Conservation (phyloP, 2,329 filamentous ascomycete species). For the Sporothrix protearum region DNA sequence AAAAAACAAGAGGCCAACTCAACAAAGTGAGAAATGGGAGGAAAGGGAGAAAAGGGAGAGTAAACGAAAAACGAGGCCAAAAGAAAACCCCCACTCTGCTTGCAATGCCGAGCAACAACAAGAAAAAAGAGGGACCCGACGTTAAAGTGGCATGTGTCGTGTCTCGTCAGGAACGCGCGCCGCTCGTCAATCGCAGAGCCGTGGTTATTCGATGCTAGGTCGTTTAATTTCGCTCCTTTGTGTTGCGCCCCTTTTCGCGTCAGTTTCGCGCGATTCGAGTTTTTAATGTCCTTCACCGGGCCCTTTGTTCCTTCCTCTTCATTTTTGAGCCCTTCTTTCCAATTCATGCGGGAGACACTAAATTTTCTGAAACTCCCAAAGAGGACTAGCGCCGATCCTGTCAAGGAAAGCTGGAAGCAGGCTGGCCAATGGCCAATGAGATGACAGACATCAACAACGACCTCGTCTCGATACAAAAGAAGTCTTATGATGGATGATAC, state of each 20-base stretch:
- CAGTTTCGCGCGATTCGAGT: conserved; percentile 10
- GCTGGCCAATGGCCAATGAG: neutral
- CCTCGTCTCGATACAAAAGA: neutral
- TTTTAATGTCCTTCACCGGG: neutral
- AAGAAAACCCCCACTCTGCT: neutral
- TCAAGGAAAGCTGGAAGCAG: neutral
- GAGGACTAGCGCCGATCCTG: neutral
- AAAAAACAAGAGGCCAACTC: neutral
- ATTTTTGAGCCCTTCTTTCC: conserved; percentile 9
- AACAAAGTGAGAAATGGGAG: neutral
- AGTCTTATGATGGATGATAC: neutral
- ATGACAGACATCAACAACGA: no score
- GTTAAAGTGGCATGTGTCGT: conserved; percentile 11
- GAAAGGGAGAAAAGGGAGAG: neutral
- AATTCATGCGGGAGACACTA: conserved; percentile 18
- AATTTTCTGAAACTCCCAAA: conserved; percentile 15
- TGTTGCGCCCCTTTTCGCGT: conserved; percentile 18
- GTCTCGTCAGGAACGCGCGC: conserved; percentile 4
- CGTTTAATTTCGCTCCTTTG: conserved; percentile 7
- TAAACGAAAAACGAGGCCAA: neutral
- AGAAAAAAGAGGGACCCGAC: neutral
- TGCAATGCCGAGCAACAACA: neutral
- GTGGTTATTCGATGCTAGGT: neutral
- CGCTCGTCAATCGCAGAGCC: no score
- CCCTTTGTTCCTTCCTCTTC: neutral